Base-by-base conservation (phyloP, 306 rosid species). In the Trifolium subterraneum region DNA sequence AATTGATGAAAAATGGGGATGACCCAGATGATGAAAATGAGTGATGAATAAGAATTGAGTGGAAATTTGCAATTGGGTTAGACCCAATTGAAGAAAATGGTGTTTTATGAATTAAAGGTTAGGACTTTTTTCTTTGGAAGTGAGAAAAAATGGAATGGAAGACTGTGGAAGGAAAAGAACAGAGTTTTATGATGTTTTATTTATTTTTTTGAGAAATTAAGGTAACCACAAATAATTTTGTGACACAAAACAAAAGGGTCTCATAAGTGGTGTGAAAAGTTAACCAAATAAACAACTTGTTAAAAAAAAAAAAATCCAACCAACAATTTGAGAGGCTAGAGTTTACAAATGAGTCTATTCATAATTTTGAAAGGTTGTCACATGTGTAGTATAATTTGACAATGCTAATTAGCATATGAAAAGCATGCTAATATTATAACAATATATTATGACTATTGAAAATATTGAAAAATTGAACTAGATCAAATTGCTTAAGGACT, bases 1-100 rank as follows among this genome's bases (percentile, higher is more conserved):
- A 18, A 80, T 22, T 48, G 66, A 12, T 38, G 67, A 64, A 65
- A 87, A 68, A 13, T 10, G 61, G 44, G 77, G 4, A 70, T 13
- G 65, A 80, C 78, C 77, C 86, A 79, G 74, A 54, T 52, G 75
- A 60, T 50, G 72, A 83, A 84, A 82, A 10, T 16, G 80, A 67
- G 70, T 35, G 18, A 78, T 14, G 52, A 71, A 39, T 3, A 71
- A 84, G 6, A 70, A 70, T 81, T 79, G 72, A 51, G 36, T 27
- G 74, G 35, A n/a, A 22, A 5, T 67, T 48, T 23, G 42, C 19
- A 48, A 82, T 58, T 55, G 77, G 59, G 79, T 68, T 19, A 56
- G 45, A 77, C 62, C 44, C 72, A 60, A 72, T 47, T 71, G 50
- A 27, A 33, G 71, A 56, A 29, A 56, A 23, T 8, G 5, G 29